Conservation (phyloP, 148 eudicot genomes). For the Bassia scoparia region DNA sequence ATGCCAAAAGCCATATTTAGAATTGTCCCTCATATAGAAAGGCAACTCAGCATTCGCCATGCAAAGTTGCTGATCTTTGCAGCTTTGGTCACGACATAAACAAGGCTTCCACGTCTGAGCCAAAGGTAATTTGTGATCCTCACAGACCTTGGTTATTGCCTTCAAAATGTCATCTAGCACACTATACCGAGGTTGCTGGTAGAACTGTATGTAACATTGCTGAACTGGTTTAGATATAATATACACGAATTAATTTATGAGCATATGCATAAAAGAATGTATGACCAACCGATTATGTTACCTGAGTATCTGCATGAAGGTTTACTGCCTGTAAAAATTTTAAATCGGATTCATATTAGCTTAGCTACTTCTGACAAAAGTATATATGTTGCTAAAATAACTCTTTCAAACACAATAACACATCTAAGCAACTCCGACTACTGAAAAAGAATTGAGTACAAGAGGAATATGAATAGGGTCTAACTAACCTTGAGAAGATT, state of each 20-base stretch:
- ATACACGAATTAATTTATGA: neutral
- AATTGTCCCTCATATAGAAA: neutral
- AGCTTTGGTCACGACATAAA: neutral
- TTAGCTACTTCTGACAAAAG: neutral
- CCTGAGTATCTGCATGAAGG: conserved; percentile 1
- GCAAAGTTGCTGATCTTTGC: neutral
- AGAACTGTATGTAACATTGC: neutral
- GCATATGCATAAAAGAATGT: neutral
- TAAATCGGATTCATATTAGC: neutral
- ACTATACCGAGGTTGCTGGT: neutral
- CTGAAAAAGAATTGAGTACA: too few species aligned
- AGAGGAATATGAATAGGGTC: neutral
- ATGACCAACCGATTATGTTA: neutral
- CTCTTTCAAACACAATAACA: neutral
- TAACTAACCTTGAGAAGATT: neutral
- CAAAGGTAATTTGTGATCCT: neutral
- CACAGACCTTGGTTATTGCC: neutral
- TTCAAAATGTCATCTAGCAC: neutral
- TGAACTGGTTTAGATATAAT: too few species aligned
- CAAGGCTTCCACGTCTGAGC: conserved; percentile 6
- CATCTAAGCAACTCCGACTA: too few species aligned
- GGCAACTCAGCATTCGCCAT: neutral
- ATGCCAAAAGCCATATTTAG: neutral
- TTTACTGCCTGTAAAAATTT: neutral
- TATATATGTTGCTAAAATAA: neutral